A percentile compares a stretch with the other conserved stretches of the same genome.
Evolutionary conservation across 1,284 basidiomycete species (phyloP).

Genomic region (Cryptococcus sp.): DNA sequence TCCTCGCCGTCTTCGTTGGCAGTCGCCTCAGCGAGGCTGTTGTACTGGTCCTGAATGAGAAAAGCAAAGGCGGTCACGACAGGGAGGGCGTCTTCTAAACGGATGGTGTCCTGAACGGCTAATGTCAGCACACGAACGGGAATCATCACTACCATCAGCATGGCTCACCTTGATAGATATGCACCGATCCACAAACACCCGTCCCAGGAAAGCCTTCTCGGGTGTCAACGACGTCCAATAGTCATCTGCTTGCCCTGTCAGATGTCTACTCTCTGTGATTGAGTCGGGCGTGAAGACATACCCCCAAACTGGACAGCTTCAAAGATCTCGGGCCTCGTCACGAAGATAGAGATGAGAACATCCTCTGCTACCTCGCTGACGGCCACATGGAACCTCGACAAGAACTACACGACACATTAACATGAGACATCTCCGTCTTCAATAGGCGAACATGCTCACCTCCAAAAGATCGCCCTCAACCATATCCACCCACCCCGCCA

Average conservation of each 20-base stretch:
- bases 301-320: constrained; percentile 70
- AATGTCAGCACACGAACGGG: constrained; percentile 1
- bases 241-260: constrained; percentile 53
- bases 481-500: constrained; percentile 73
- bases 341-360: constrained; percentile 63
- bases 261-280: neutral
- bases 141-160: neutral
- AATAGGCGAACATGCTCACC: constrained; percentile 25
- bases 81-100: constrained; percentile 73
- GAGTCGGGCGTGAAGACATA: constrained; percentile 43
- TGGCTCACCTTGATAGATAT: constrained; percentile 55
- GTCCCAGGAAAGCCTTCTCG: constrained; percentile 76
- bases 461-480: constrained; percentile 54
- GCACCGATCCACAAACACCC: constrained; percentile 81
- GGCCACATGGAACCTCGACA: constrained; percentile 63
- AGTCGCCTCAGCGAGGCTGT: constrained; percentile 58
- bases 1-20: constrained; percentile 58
- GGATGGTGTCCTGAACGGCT: constrained; percentile 56
- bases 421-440: neutral
- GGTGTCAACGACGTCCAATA: constrained; percentile 78
- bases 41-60: constrained; percentile 75
- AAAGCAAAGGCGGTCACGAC: constrained; percentile 88
- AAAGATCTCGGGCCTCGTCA: constrained; percentile 59
- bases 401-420: constrained; percentile 54
- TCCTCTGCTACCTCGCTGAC: constrained; percentile 62